These are phyloP conservation scores for Hawksworthiomyces lignivorus DNA, from an alignment of 2,329 filamentous ascomycete species.

Conservation along the genomic window DNA sequence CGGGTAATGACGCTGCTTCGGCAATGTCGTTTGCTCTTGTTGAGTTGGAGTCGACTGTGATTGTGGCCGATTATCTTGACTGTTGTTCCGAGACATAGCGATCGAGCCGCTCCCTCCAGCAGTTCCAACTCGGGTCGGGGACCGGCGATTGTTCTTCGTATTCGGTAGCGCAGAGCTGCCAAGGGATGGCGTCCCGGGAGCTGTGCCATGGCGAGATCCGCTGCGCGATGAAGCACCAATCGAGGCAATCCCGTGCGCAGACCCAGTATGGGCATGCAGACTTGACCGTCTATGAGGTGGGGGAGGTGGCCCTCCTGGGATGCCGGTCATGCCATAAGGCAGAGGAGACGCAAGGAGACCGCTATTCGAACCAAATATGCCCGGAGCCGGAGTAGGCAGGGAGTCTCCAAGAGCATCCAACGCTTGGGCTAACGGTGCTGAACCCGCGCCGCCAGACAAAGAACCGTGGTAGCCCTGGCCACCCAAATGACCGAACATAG, in stretches of 20 bases:
- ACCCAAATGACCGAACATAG: slow-evolving; percentile 37
- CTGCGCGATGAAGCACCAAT: slow-evolving; percentile 15
- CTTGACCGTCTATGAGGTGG: slow-evolving; percentile 47
- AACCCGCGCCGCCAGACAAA: slow-evolving; percentile 14
- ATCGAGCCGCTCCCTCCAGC: neutral
- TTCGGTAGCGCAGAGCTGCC: neutral
- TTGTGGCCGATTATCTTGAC: slow-evolving; percentile 16
- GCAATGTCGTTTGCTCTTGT: slow-evolving; percentile 8
- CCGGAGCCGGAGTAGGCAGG: slow-evolving; percentile 32
- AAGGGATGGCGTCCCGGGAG: slow-evolving; percentile 14
- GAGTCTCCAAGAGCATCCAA: slow-evolving; percentile 40
- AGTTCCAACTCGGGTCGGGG: slow-evolving; percentile 15
- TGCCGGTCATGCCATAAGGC: slow-evolving; percentile 11
- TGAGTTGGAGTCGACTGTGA: slow-evolving; percentile 9
- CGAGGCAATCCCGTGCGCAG: slow-evolving; percentile 14
- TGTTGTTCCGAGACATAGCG: slow-evolving; percentile 18
- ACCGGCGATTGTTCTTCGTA: slow-evolving; percentile 18
- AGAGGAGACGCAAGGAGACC: slow-evolving; percentile 21
- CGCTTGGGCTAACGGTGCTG: slow-evolving; percentile 23
- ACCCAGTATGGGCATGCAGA: slow-evolving; percentile 38
- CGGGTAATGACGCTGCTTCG: slow-evolving; percentile 39
- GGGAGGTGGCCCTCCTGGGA: slow-evolving; percentile 30
- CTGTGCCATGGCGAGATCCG: slow-evolving; percentile 11
- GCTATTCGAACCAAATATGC: slow-evolving; percentile 28
- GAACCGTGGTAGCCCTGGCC: slow-evolving; percentile 25